These are phyloP conservation scores for Stentor roeselii DNA, from an alignment of 73 alveolate genomes.

Conservation along the genomic window DNA sequence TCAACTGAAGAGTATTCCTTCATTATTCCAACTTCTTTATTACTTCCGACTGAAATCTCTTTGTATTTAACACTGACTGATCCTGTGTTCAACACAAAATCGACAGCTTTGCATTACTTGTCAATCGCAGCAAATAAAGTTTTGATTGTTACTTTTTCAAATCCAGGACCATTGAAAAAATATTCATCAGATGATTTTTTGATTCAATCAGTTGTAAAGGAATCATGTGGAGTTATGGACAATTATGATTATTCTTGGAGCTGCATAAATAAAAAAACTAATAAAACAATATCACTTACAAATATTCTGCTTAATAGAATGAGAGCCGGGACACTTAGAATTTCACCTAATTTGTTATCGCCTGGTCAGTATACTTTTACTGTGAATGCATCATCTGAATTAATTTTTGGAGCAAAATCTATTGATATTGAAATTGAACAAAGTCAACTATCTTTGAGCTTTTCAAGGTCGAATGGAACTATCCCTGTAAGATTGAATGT, in stretches of 20 bases:
- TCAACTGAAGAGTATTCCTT: background rate
- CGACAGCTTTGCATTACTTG: background rate
- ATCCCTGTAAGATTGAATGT: background rate
- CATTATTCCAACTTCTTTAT: background rate
- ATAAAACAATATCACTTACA: too few species aligned
- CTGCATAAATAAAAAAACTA: too few species aligned
- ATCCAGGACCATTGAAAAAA: background rate
- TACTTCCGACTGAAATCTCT: background rate
- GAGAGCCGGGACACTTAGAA: background rate
- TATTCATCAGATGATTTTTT: too few species aligned
- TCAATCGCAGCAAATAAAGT: background rate
- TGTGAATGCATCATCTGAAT: background rate
- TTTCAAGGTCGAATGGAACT: background rate
- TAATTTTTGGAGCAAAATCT: background rate
- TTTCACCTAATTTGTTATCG: background rate
- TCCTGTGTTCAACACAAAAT: background rate
- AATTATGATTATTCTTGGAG: too few species aligned
- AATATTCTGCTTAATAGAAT: too few species aligned
- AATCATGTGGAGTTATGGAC: too few species aligned
- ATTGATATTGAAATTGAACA: background rate
- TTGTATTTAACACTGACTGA: background rate
- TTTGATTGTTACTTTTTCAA: background rate
- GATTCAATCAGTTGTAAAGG: too few species aligned
- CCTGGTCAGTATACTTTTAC: background rate
- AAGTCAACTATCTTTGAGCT: too few species aligned